phyloP scores from a whole-genome alignment of 2,329 filamentous ascomycete species.

The Ascomycota sp. region DNA sequence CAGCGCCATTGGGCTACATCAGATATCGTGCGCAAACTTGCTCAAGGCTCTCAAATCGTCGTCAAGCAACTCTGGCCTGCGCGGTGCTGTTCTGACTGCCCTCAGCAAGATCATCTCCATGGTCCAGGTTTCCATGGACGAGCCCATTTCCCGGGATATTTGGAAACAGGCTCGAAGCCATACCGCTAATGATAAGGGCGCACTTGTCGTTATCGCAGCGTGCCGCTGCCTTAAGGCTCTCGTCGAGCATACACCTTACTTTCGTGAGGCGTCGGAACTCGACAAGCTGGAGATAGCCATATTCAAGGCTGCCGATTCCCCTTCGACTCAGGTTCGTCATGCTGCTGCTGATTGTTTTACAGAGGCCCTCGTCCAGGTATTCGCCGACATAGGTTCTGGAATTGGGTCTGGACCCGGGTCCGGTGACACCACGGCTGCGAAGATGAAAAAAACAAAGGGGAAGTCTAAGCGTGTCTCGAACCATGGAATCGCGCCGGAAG shows the following conservation, averaged over 20 bases:
- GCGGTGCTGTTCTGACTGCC: conserved; percentile 57
- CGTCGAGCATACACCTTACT: conserved; percentile 53
- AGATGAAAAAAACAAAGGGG: conserved; percentile 50
- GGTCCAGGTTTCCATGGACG: conserved; percentile 60
- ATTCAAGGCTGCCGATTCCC: conserved; percentile 73
- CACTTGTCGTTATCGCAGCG: conserved; percentile 57
- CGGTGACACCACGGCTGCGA: conserved; percentile 29
- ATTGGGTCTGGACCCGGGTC: conserved; percentile 27
- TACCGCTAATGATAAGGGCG: conserved; percentile 61
- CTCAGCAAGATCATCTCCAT: conserved; percentile 59
- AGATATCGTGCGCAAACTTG: conserved; percentile 49
- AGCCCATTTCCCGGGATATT: conserved; percentile 65
- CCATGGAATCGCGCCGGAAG: conserved; percentile 42
- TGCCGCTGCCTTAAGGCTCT: conserved; percentile 63
- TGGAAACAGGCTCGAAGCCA: conserved; percentile 80
- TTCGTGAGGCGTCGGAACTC: conserved; percentile 76
- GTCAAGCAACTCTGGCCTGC: conserved; percentile 60
- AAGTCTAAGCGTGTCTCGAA: conserved; percentile 39
- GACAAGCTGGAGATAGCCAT: conserved; percentile 67
- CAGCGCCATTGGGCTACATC: conserved; percentile 70
- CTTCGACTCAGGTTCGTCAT: conserved; percentile 55
- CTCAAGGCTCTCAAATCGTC: conserved; percentile 65
- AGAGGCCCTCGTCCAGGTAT: conserved; percentile 62
- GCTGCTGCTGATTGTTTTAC: conserved; percentile 74
- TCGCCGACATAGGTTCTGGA: conserved; percentile 27